Conservation (phyloP, 805 yeast genomes). For the Jamesozyma rosinii region DNA sequence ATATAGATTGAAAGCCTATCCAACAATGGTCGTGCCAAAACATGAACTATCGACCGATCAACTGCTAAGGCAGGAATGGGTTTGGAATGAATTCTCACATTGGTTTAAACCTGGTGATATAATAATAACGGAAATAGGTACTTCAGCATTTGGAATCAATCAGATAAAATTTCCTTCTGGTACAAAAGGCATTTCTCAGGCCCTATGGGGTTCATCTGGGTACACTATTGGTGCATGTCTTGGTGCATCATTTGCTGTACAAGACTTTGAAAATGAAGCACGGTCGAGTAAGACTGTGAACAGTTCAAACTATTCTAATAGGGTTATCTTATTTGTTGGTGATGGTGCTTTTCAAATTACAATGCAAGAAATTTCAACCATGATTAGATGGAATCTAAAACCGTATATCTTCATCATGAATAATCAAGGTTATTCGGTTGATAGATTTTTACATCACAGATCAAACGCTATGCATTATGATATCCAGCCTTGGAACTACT, state of each 20-base stretch:
- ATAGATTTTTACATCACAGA: slow-evolving; percentile 50
- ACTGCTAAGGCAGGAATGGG: slow-evolving; percentile 35
- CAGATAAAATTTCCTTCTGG: slow-evolving; percentile 47
- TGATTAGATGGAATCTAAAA: slow-evolving; percentile 43
- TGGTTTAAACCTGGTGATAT: slow-evolving; percentile 51
- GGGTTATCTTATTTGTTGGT: slow-evolving; percentile 55
- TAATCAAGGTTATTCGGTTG: slow-evolving; percentile 60
- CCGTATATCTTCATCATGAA: slow-evolving; percentile 54
- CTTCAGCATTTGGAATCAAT: slow-evolving; percentile 53
- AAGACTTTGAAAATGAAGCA: slow-evolving; percentile 30
- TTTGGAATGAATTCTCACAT: slow-evolving; percentile 43
- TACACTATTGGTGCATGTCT: slow-evolving; percentile 55
- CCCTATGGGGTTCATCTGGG: slow-evolving; percentile 60
- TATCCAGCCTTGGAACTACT: slow-evolving; percentile 54
- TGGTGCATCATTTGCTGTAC: slow-evolving; percentile 52
- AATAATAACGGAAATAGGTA: slow-evolving; percentile 55
- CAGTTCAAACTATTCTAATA: slow-evolving; percentile 28
- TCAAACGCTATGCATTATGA: slow-evolving; percentile 46
- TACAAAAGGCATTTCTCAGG: slow-evolving; percentile 48
- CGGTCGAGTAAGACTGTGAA: slow-evolving; percentile 7
- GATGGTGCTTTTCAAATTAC: slow-evolving; percentile 65
- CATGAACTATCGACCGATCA: slow-evolving; percentile 13
- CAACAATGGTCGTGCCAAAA: slow-evolving; percentile 22
- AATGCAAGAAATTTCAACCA: slow-evolving; percentile 54
- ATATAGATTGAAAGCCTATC: slow-evolving; percentile 8